Evolutionary conservation across 148 eudicot species (phyloP), one percentile per base, ranked within the genome.

Genomic region (Cornus suecica): DNA sequence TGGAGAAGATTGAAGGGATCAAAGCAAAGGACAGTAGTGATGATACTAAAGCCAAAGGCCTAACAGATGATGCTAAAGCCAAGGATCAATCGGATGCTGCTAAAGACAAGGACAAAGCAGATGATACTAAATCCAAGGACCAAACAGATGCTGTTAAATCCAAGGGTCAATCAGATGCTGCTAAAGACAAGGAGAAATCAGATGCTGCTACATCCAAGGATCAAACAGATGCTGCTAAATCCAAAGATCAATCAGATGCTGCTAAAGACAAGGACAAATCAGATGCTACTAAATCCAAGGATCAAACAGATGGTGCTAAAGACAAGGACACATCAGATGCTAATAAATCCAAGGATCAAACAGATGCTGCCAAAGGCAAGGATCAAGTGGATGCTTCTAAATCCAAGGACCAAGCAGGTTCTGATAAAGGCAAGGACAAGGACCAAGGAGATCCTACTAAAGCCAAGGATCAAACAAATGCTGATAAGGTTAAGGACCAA

Each of bases 1-100:
- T 86, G 32, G 75, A 74, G 27, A 86, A 77, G 78, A 86, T 90
- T 34, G 81, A 82, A 80, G 83, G 81, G 26, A 70, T 90, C 24
- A 82, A 82, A 70, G 86, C 84, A 48, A 79, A 52, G 32, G 74
- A 69, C 31, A 70, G 56, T 58, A 7, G 4, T 58, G 62, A 18
- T 18, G 16, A 52, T 52, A 9, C 34, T 56, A 71, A 31, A 69
- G 23, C 14, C 0, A 70, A 32, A 41, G 26, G 73, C 68, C 11
- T n/a, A 3, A 4, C 34, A 32, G 34, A 32, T 32, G 34, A 2
- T 32, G 34, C 34, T 32, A 32, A 32, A 32, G 34, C 34, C 5
- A 32, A 51, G 32, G 74, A 69, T 28, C 69, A 34, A n/a, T n/a
- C n/a, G n/a, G n/a, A n/a, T n/a, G n/a, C n/a, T n/a, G n/a, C n/a